phyloP scores from a whole-genome alignment of 768 basidiomycete genomes.

The Podaxis rugospora region DNA sequence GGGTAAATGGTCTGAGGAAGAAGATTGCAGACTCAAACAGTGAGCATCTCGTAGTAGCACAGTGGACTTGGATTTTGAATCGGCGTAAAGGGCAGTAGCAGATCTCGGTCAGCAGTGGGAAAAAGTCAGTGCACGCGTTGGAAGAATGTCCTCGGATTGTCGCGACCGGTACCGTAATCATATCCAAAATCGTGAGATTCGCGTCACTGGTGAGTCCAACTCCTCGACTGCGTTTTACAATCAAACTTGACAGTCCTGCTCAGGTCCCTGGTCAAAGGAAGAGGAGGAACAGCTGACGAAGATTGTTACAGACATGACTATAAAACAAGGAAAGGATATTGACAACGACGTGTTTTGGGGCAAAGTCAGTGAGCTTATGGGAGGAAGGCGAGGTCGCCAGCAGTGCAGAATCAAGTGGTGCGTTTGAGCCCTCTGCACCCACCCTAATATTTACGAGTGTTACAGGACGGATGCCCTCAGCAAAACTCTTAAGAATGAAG shows the following conservation, averaged over 20 bases:
- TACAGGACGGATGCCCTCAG: constrained; percentile 73
- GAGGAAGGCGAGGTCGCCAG: constrained; percentile 67
- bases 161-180: constrained; percentile 86
- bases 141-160: constrained; percentile 76
- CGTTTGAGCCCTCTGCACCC: constrained; percentile 4
- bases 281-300: constrained; percentile 72
- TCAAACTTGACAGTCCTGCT: background rate
- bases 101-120: constrained; percentile 79
- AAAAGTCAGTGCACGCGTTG: constrained; percentile 65
- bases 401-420: constrained; percentile 90
- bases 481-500: constrained; percentile 68
- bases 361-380: constrained; percentile 73
- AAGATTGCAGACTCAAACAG: constrained; percentile 64
- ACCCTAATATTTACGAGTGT: background rate
- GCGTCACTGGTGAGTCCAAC: constrained; percentile 45
- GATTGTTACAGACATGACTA: constrained; percentile 74
- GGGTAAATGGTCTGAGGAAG: constrained; percentile 65
- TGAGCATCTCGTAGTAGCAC: constrained; percentile 27
- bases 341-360: constrained; percentile 86
- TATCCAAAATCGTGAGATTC: constrained; percentile 60
- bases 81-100: constrained; percentile 52
- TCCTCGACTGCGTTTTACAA: background rate
- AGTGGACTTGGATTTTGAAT: background rate
- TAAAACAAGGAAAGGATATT: constrained; percentile 64
- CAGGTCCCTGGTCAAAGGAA: constrained; percentile 72